phyloP scores from a whole-genome alignment of 2,329 filamentous ascomycete genomes.

The Cadophora sp. region DNA sequence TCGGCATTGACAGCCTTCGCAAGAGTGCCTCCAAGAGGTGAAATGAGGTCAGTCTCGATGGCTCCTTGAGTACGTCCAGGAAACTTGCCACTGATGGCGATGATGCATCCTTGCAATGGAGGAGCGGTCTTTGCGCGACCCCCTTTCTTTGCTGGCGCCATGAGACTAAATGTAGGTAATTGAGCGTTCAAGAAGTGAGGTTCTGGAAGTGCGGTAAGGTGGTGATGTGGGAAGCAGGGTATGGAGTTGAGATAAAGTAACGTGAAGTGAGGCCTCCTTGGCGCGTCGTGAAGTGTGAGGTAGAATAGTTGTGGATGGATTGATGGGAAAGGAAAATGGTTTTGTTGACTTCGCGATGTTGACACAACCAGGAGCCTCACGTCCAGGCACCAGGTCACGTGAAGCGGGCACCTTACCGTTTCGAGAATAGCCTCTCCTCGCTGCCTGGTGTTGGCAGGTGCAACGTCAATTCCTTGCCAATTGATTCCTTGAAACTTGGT shows the following conservation, averaged over 20 bases:
- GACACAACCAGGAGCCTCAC: not conserved
- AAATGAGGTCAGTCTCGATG: slow-evolving; percentile 44
- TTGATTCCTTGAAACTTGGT: not conserved
- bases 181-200: no score
- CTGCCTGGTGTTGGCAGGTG: not conserved
- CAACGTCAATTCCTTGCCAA: slow-evolving; percentile 1
- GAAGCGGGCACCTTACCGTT: not conserved
- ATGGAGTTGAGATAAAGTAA: not conserved
- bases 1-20: slow-evolving; percentile 55
- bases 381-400: slow-evolving; percentile 14
- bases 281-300: not conserved
- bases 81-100: slow-evolving; percentile 69
- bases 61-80: slow-evolving; percentile 57
- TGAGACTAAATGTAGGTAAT: not conserved
- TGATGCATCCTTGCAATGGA: slow-evolving; percentile 55
- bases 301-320: not conserved
- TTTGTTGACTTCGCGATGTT: slow-evolving; percentile 11
- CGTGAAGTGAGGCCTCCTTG: not conserved
- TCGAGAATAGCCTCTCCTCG: not conserved
- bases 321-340: not conserved
- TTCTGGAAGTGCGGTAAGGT: not conserved
- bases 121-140: slow-evolving; percentile 20
- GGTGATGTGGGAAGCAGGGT: not conserved
- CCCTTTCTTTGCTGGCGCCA: slow-evolving; percentile 17
- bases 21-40: slow-evolving; percentile 56